Conservation (phyloP, 140 eudicot genomes). For the Bidens hawaiensis region DNA sequence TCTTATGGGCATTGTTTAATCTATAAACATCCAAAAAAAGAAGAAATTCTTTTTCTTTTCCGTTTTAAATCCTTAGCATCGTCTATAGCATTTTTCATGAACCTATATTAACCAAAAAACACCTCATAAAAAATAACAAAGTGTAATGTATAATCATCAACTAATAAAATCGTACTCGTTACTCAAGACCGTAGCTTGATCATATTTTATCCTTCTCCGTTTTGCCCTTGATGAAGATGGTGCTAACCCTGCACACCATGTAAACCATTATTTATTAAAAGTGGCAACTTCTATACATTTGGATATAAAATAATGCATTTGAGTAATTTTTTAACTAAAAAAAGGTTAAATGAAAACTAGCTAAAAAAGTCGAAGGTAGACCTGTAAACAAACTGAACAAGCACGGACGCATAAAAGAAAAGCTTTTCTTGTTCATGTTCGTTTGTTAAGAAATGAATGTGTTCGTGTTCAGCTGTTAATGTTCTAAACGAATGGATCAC, state of each 20-base stretch:
- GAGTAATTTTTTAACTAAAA: too few species aligned
- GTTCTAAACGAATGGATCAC: too few species aligned
- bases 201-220: constrained; percentile 53
- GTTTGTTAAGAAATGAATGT: too few species aligned
- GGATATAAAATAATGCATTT: not conserved
- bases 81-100: constrained; percentile 40
- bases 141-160: not conserved
- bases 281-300: not conserved
- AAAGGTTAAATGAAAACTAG: too few species aligned
- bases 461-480: too few species aligned
- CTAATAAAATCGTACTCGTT: constrained; percentile 45
- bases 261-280: not conserved
- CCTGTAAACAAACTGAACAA: too few species aligned
- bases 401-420: too few species aligned
- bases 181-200: constrained; percentile 55
- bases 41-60: constrained; percentile 31
- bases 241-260: constrained; percentile 36
- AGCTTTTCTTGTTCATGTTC: too few species aligned
- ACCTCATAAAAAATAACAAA: not conserved
- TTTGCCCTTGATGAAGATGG: constrained; percentile 51
- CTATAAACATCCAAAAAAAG: constrained; percentile 59
- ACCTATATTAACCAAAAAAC: constrained; percentile 36
- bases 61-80: constrained; percentile 38
- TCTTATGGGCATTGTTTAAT: constrained; percentile 35
- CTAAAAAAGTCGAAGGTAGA: too few species aligned